Conservation (phyloP, 2,329 filamentous ascomycete genomes). For the Phaeosphaeria sp. region DNA sequence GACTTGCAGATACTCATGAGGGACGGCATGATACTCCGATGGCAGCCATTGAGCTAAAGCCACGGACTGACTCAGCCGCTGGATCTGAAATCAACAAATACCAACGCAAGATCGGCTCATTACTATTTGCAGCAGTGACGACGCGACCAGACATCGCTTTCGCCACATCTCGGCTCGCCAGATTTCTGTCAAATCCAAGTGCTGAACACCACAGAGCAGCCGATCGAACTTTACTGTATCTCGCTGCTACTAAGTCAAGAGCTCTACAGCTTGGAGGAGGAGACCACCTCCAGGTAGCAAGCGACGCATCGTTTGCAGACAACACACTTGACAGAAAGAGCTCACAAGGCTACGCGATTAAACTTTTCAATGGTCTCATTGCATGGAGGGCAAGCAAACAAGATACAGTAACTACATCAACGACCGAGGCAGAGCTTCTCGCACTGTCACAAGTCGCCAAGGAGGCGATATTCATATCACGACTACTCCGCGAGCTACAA, state of each 20-base stretch:
- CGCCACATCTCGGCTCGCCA: constrained; percentile 2
- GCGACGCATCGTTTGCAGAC: constrained; percentile 5
- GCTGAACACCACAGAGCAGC: background rate
- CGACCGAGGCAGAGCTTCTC: constrained; percentile 11
- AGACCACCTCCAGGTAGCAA: background rate
- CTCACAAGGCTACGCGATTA: constrained; percentile 3
- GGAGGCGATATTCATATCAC: background rate
- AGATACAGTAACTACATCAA: constrained; percentile 2
- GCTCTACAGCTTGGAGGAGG: background rate
- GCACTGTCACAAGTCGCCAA: constrained; percentile 2
- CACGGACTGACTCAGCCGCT: background rate
- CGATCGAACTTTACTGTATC: constrained; percentile 4
- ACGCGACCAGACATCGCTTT: constrained; percentile 11
- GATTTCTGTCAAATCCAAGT: constrained; percentile 1
- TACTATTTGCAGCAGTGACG: constrained; percentile 8
- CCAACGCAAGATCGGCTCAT: background rate
- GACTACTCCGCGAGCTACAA: background rate
- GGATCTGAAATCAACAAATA: constrained; percentile 6
- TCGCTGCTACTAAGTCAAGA: background rate
- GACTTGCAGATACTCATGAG: background rate
- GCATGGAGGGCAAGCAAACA: constrained; percentile 2
- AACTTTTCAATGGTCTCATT: background rate
- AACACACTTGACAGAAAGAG: constrained; percentile 1
- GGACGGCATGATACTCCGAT: background rate
- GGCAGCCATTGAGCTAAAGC: background rate